A percentile compares a stretch with the other conserved stretches of the same genome.
Conservation (phyloP, 2,329 filamentous ascomycete species). For the Nigrospora sphaerica region DNA sequence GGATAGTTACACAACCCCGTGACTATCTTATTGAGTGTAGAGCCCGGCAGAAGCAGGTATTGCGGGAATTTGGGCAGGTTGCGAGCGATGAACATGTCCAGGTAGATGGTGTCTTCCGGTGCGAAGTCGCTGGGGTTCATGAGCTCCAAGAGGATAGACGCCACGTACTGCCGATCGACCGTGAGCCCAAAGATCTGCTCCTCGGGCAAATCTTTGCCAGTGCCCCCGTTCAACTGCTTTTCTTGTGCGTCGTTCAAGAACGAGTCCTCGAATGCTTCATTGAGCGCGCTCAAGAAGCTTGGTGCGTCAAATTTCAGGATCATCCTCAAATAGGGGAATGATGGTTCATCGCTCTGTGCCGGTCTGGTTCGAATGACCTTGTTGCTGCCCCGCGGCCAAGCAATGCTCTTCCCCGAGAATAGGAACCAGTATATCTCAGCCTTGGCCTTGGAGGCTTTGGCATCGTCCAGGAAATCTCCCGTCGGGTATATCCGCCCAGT, state of each 20-base stretch:
- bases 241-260: constrained; percentile 81
- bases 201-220: constrained; percentile 47
- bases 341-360: constrained; percentile 52
- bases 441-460: constrained; percentile 70
- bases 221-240: constrained; percentile 46
- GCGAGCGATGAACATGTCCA: constrained; percentile 97
- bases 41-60: constrained; percentile 85
- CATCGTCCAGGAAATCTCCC: constrained; percentile 65
- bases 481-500: constrained; percentile 91
- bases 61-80: constrained; percentile 96
- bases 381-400: constrained; percentile 63
- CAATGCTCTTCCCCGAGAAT: constrained; percentile 74
- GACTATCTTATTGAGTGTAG: constrained; percentile 74
- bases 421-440: constrained; percentile 87
- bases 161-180: constrained; percentile 85
- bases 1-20: constrained; percentile 80
- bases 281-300: constrained; percentile 89
- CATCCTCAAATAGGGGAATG: constrained; percentile 78
- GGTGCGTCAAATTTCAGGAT: constrained; percentile 84
- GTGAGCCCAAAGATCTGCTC: constrained; percentile 62
- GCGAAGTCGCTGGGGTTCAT: constrained; percentile 76
- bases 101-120: constrained; percentile 78
- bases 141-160: constrained; percentile 84
- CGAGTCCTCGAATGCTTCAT: constrained; percentile 93
- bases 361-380: constrained; percentile 56